Base-by-base conservation (phyloP, 2,329 filamentous ascomycete species). In the Neophaeococcomyces mojaviensis region DNA sequence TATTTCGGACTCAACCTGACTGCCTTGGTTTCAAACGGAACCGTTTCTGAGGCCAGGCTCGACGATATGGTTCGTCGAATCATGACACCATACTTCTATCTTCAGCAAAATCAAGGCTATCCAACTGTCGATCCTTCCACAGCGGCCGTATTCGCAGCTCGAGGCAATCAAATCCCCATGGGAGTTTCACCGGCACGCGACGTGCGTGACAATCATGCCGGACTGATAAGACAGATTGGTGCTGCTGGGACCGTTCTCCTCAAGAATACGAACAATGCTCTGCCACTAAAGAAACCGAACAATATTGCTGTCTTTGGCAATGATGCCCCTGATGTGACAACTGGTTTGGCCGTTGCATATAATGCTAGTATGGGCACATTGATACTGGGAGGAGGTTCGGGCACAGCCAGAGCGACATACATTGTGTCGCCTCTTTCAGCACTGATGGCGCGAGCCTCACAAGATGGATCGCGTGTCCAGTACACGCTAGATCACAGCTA, bases 31-130 rank as follows among this genome's bases (percentile, higher is more conserved):
- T n/a, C n/a, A 37, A 96, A 97, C 55, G 82, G 82, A 2, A 90
- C 87, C 1, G 74, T 97, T 0, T 88, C 89, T 0, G 71, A 94
- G 54, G 80, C 84, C 6, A 76, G 90, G 15, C 65, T 97, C 20
- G 86, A 96, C 56, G 90, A 97, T 60, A 94, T 94, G 86, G 85
- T 80, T 0, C 86, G 87, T 1, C 80, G 89, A 8, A 78, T 95
- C 48, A 85, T 95, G 1, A 89, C 90, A 0, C 76, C 88, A 0
- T 96, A 88, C 88, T 96, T 94, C 59, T 84, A 92, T 61, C 70
- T 92, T 42, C 53, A 50, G 15, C 56, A 58, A 36, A n/a, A n/a
- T n/a, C n/a, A n/a, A n/a, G n/a, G n/a, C n/a, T n/a, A n/a, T n/a
- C n/a, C n/a, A n/a, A n/a, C n/a, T n/a, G n/a, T n/a, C n/a, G n/a